Percentiles rank a stretch among this genome's conserved stretches.
Evolutionary conservation across 2,329 filamentous ascomycete genomes (phyloP).

Genomic region (Iodosphaeria phyllophila): DNA sequence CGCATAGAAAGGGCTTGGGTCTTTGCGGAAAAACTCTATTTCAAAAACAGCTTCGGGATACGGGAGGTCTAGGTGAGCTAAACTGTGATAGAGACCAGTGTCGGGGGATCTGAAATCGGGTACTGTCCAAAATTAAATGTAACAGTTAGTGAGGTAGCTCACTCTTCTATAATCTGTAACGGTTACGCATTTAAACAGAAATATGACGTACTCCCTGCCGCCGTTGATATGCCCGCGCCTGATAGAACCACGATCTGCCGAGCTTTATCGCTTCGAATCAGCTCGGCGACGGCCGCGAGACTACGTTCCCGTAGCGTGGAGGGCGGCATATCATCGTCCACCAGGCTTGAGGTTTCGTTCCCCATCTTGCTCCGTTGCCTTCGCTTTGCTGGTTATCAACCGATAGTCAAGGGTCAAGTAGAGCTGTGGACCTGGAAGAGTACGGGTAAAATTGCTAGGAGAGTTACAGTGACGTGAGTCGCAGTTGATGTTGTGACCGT

Average conservation of each 20-base stretch:
- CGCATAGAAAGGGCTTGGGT: constrained; percentile 81
- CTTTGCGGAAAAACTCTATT: constrained; percentile 68
- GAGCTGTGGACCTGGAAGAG: no score
- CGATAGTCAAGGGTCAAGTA: no score
- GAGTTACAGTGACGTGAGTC: no score
- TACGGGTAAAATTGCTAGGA: no score
- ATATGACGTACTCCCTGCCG: constrained; percentile 35
- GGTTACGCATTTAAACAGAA: no score
- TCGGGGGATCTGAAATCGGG: constrained; percentile 90
- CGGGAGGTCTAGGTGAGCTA: constrained; percentile 68
- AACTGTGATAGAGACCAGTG: constrained; percentile 85
- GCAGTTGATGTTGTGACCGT: no score
- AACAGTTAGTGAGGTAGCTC: background rate
- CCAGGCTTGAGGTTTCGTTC: constrained; percentile 54
- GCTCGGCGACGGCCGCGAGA: constrained; percentile 58
- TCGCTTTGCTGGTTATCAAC: no score
- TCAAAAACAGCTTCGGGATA: constrained; percentile 90
- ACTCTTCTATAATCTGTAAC: background rate
- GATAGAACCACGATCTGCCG: constrained; percentile 72
- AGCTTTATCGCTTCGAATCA: constrained; percentile 51
- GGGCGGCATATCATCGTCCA: constrained; percentile 46
- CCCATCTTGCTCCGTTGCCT: constrained; percentile 81
- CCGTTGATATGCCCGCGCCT: constrained; percentile 74
- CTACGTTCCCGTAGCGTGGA: constrained; percentile 48
- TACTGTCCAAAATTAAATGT: constrained; percentile 42